Base-by-base conservation (phyloP, 2,329 filamentous ascomycete genomes). In the Nakataea oryzae region DNA sequence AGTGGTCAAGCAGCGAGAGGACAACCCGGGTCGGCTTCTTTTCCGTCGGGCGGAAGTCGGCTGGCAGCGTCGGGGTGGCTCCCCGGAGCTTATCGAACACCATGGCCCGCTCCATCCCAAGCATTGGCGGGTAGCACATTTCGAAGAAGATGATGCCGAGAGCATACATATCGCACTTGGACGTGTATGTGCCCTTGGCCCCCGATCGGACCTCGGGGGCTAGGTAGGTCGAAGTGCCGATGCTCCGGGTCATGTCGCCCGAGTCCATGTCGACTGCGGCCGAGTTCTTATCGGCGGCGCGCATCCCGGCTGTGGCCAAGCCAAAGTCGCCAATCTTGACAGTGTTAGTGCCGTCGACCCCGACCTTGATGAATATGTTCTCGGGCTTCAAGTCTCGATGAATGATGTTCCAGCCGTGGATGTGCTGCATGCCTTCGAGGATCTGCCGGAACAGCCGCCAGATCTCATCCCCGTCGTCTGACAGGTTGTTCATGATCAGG, bases 291-390 rank as follows among this genome's bases (percentile, higher is more conserved):
- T 89, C 87, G 6, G 81, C 75, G 2, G 85, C 82, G 66, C 89
- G 87, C 68, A 96, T 91, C 0, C 91, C 91, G 65, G 89, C 95
- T 0, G 93, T 97, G 24, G 95, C 95, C 47, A 99, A 80, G 5
- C 95, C 95, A 73, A 99, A 97, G 70, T 99, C 95, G 56, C 95
- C 95, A 67, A 99, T 97, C 67, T 96, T 95, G 50, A 96, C 92
- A 68, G 96, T 95, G 66, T 92, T 91, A 3, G 88, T 83, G 9
- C 89, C 86, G 69, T 97, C 93, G 3, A 78, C 72, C 28, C 81
- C 79, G 54, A 80, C 78, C 47, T 79, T 79, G 66, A 99, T 96
- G 75, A 99, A 99, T 32, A 99, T 88, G 67, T 99, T 99, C 71
- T 97, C 95, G 0, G 95, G 95, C 72, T 99, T 99, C 30, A 99